phyloP scores from a whole-genome alignment of 371 early-diverging fungal genomes.

The Rhizomucor miehei region DNA sequence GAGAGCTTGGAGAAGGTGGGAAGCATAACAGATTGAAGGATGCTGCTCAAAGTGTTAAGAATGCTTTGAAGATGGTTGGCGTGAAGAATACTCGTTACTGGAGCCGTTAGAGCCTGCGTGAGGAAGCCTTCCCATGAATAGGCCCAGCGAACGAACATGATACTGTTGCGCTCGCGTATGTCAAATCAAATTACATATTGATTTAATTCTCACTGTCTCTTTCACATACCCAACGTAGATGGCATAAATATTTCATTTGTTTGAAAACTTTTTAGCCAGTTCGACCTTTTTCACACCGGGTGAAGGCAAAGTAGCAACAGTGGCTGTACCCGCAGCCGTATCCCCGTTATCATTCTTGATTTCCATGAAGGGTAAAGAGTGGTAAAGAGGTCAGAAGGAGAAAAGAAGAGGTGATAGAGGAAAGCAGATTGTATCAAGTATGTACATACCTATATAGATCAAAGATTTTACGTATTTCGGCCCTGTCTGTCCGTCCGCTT shows the following conservation, averaged over 20 bases:
- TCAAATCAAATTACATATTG: too few species aligned
- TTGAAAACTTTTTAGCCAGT: background rate
- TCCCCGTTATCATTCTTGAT: too few species aligned
- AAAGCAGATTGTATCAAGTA: too few species aligned
- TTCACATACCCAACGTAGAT: constrained; percentile 7
- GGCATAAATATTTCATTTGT: constrained; percentile 4
- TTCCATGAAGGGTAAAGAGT: too few species aligned
- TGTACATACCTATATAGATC: too few species aligned
- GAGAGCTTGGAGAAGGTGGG: constrained; percentile 30
- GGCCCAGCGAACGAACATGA: constrained; percentile 8
- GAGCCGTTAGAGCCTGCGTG: constrained; percentile 5
- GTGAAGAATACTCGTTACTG: constrained; percentile 5
- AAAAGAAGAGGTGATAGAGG: too few species aligned
- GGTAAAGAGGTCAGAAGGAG: too few species aligned
- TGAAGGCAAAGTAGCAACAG: background rate
- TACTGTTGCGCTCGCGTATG: background rate
- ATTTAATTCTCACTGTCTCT: background rate
- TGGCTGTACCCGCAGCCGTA: too few species aligned
- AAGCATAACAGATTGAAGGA: constrained; percentile 20
- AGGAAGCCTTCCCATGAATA: constrained; percentile 7
- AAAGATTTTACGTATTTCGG: too few species aligned
- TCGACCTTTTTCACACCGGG: constrained; percentile 11
- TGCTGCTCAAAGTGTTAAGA: constrained; percentile 11
- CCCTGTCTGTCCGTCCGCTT: too few species aligned
- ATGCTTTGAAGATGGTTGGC: constrained; percentile 16